Base-by-base conservation (phyloP, 768 basidiomycete genomes). In the Podaxis rugospora region DNA sequence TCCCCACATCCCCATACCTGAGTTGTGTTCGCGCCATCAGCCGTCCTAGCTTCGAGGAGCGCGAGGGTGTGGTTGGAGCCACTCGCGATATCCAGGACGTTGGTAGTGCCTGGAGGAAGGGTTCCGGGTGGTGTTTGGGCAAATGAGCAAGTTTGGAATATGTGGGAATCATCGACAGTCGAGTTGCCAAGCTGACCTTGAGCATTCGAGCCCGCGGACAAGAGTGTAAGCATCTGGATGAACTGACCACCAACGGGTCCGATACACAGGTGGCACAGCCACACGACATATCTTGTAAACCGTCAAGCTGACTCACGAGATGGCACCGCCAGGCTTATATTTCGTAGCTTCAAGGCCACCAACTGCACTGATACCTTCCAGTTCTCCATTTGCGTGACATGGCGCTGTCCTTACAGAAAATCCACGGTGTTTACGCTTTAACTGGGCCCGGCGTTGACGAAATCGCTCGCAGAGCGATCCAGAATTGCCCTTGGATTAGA, bases 31-130 rank as follows among this genome's bases (percentile, higher is more conserved):
- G 16, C 32, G 11, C 67, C 69, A 42, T 62, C 54, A 21, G 51
- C 40, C 11, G 69, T 70, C n/a, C 64, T 61, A 6, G 55, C 28
- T 60, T 77, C 75, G n/a, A 91, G 69, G 11, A 96, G 78, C 5
- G 86, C 69, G 0, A 96, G 70, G 0, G 93, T 88, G 67, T 96
- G 94, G 63, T 92, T 93, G 2, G 91, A 88, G 1, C 94, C 90
- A 51, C 81, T 82, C 1, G 82, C 83, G 64, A 96, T 69, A 21
- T 84, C 71, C 6, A 80, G 13, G 23, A 93, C 70, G 49, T 66
- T 56, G 14, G 61, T 52, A 7, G 72, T 68, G 23, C 67, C 64
- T 16, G 56, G 21, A n/a, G 79, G 78, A 21, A 80, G 63, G 14
- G 61, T 61, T 32, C 68, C 66, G 11, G 68, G 69, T 10, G 68